A percentile compares a stretch with the other conserved stretches of the same genome.
Conservation (phyloP, 768 basidiomycete species). For the Naganishia vaughanmartiniae region DNA sequence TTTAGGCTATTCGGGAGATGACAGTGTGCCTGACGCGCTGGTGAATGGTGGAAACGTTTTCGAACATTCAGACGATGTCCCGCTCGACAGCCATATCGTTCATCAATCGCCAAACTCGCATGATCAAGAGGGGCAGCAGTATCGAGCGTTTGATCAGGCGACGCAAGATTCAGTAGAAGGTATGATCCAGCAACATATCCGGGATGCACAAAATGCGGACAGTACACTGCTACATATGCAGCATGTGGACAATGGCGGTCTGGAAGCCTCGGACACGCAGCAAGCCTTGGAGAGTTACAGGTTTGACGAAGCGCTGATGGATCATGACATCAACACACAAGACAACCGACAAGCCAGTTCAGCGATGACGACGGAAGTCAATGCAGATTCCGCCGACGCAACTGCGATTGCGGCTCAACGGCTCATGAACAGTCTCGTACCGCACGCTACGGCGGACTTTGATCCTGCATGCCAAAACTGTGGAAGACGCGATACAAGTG, state of each 20-base stretch:
- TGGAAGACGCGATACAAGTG: constrained; percentile 22
- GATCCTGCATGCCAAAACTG: constrained; percentile 31
- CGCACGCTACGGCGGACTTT: constrained; percentile 4
- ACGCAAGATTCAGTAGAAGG: constrained; percentile 21
- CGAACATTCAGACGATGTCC: constrained; percentile 12
- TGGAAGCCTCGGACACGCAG: constrained; percentile 10
- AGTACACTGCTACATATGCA: constrained; percentile 2
- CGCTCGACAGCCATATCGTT: background rate
- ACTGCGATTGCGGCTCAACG: constrained; percentile 2
- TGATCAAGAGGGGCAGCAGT: background rate
- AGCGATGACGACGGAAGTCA: background rate
- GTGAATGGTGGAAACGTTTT: constrained; percentile 7
- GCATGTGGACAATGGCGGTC: background rate
- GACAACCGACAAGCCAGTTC: background rate
- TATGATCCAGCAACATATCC: constrained; percentile 11
- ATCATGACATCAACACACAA: constrained; percentile 14
- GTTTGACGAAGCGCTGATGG: constrained; percentile 24
- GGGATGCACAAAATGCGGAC: background rate
- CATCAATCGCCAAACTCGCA: background rate
- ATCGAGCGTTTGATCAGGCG: background rate
- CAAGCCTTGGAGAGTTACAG: constrained; percentile 12
- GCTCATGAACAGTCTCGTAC: constrained; percentile 18
- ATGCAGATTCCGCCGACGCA: constrained; percentile 8
- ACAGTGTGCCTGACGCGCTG: constrained; percentile 4
- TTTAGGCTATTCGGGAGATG: background rate